Evolutionary conservation across 2,329 filamentous ascomycete genomes (phyloP).

Genomic region (Fusarium kyushuense): DNA sequence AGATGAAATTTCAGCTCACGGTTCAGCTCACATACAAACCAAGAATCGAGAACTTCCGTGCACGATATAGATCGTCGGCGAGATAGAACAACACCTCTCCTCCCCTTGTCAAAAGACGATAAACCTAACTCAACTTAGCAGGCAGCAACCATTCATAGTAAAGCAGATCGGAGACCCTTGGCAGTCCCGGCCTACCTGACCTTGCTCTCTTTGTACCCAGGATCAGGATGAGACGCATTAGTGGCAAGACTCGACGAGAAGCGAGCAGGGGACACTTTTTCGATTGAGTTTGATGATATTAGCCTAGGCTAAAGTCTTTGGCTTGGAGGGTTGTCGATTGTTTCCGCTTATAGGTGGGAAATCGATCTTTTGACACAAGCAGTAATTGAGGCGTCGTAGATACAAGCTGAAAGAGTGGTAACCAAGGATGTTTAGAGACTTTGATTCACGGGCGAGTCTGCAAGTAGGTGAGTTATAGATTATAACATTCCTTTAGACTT

Average conservation of each 20-base stretch:
- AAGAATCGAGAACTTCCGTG: constrained; percentile 27
- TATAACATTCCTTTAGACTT: constrained; percentile 7
- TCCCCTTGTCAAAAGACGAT: background rate
- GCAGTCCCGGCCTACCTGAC: constrained; percentile 4
- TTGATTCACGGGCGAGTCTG: constrained; percentile 4
- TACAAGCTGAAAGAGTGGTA: constrained; percentile 40
- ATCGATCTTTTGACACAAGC: constrained; percentile 14
- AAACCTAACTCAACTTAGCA: constrained; percentile 15
- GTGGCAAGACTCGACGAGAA: constrained; percentile 28
- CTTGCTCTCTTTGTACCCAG: constrained; percentile 26
- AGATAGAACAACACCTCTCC: constrained; percentile 24
- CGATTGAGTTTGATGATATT: constrained; percentile 10
- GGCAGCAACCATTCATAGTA: constrained; percentile 11
- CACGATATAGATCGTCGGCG: constrained; percentile 30
- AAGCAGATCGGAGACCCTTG: constrained; percentile 23
- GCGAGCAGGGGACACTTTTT: constrained; percentile 12
- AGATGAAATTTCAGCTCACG: constrained; percentile 19
- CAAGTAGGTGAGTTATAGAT: background rate
- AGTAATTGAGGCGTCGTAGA: constrained; percentile 41
- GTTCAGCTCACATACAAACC: constrained; percentile 14
- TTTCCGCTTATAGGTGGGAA: constrained; percentile 24
- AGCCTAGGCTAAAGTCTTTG: constrained; percentile 2
- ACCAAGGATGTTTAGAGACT: constrained; percentile 22
- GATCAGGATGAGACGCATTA: constrained; percentile 49
- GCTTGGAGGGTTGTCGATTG: constrained; percentile 13